Percentiles rank a stretch among this genome's conserved stretches.
Evolutionary conservation across 345 rosid genomes (phyloP).

Genomic region (Eucalyptus decipiens): DNA sequence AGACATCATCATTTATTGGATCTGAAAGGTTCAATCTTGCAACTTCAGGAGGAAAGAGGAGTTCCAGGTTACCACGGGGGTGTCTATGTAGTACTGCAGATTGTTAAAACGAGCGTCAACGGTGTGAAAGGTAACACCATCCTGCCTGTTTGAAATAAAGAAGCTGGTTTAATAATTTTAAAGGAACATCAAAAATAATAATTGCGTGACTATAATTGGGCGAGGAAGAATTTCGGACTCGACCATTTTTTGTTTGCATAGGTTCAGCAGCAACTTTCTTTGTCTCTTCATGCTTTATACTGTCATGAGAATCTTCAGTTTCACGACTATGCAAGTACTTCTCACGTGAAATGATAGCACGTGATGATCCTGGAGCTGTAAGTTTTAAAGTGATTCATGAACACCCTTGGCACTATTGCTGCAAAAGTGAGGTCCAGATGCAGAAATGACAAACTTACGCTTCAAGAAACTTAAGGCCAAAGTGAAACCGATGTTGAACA

Average conservation of each 20-base stretch:
- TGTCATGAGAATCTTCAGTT: constrained; percentile 10
- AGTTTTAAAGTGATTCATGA: background rate
- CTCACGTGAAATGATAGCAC: constrained; percentile 54
- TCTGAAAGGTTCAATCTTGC: background rate
- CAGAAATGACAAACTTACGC: constrained; percentile 20
- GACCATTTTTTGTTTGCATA: constrained; percentile 8
- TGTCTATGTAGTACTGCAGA: constrained; percentile 44
- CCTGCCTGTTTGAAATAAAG: constrained; percentile 23
- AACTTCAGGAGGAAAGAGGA: background rate
- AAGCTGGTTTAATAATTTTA: background rate
- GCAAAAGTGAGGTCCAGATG: background rate
- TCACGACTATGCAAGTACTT: constrained; percentile 35
- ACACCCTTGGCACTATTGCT: background rate
- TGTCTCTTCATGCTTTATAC: background rate
- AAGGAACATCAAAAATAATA: background rate
- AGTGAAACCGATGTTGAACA: constrained; percentile 50
- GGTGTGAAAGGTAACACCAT: constrained; percentile 62
- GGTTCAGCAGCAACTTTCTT: background rate
- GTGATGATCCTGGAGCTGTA: constrained; percentile 70
- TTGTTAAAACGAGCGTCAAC: constrained; percentile 35
- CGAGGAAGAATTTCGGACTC: background rate
- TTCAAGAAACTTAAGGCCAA: constrained; percentile 60
- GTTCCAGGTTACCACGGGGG: constrained; percentile 67
- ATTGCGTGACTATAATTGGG: background rate
- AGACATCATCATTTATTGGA: background rate